Evolutionary conservation across 495 filamentous ascomycete species (phyloP), one percentile per base, ranked within the genome.

Genomic region (Cercophora scortea): DNA sequence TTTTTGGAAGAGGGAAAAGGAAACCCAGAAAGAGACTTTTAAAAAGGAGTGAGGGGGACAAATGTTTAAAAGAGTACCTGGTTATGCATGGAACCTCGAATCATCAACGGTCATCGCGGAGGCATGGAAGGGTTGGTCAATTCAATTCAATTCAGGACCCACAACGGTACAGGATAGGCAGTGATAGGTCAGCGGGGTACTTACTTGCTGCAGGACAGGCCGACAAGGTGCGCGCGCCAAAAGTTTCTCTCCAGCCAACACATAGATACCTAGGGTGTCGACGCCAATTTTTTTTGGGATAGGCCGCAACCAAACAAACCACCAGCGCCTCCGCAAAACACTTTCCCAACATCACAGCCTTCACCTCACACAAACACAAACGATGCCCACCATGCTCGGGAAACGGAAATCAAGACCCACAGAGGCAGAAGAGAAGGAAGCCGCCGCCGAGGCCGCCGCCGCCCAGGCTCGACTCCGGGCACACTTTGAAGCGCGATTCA

Each of bases 401-500:
- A 77, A 77, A 48, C 67, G 73, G 36, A 77, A 77, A 47, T 48
- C 59, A 12, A 47, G 54, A 18, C 54, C 63, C 18, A 9, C 52
- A 0, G 60, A 61, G n/a, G 64, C 66, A 15, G 36, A 49, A 6
- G 54, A 61, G 32, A 32, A 57, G 11, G 55, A 51, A 6, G 50
- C 44, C 0, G 34, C 67, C 32, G 53, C 61, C 2, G 47, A 57
- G 42, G 57, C 67, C 19, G 62, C 61, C 15, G 62, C 70, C n/a
- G 71, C 67, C 0, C 68, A 70, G 49, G 71, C 65, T 50, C 71
- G 86, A 35, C 83, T 98, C 56, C 82, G 82, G 52, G 84, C 82
- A 55, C 84, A 88, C 63, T 97, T 98, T 65, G 93, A 96, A 69
- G 80, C 85, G 8, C 83, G 85, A 59, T 97, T 95, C 68, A 79